Percentiles rank a stretch among this genome's conserved stretches.
Evolutionary conservation across 225 moss, liverwort and hornwort species (phyloP).

Genomic region (Physcomitrium patens): DNA sequence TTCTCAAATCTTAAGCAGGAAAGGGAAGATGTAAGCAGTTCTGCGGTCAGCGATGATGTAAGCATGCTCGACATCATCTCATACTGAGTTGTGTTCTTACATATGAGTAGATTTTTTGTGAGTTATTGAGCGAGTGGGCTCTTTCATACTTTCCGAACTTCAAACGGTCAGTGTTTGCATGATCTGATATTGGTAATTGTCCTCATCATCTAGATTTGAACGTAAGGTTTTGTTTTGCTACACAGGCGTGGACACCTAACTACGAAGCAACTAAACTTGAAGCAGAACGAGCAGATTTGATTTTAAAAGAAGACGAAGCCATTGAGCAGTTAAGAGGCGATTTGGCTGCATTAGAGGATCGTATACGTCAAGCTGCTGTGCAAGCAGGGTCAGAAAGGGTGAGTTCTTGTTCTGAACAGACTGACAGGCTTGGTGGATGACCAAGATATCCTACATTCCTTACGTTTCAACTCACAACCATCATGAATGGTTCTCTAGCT

Average conservation of each 20-base stretch:
- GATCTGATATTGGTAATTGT: not conserved
- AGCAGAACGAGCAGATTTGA: conserved; percentile 31
- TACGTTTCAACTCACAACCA: not conserved
- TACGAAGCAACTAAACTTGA: conserved; percentile 40
- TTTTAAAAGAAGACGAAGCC: conserved; percentile 44
- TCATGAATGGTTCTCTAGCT: conserved; percentile 14
- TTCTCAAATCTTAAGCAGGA: conserved; percentile 56
- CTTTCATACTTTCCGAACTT: not conserved
- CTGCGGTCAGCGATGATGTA: conserved; percentile 37
- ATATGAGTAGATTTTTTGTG: not conserved
- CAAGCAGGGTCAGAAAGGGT: conserved; percentile 52
- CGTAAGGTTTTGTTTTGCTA: conserved; percentile 17
- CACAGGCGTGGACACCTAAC: conserved; percentile 37
- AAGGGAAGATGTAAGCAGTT: conserved; percentile 42
- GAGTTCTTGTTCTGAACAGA: conserved; percentile 20
- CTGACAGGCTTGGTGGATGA: conserved; percentile 12
- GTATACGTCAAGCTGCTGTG: conserved; percentile 52
- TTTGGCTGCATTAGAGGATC: conserved; percentile 56
- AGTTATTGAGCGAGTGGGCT: conserved; percentile 11
- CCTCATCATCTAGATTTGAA: conserved; percentile 10
- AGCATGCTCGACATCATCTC: conserved; percentile 26
- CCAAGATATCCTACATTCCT: not conserved
- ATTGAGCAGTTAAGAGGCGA: conserved; percentile 58
- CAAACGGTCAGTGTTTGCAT: not conserved
- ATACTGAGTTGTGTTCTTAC: conserved; percentile 19